Percentiles rank a stretch among this genome's conserved stretches.
phyloP scores from a whole-genome alignment of 2,329 filamentous ascomycete species.

The Pleoardoris graminearum region DNA sequence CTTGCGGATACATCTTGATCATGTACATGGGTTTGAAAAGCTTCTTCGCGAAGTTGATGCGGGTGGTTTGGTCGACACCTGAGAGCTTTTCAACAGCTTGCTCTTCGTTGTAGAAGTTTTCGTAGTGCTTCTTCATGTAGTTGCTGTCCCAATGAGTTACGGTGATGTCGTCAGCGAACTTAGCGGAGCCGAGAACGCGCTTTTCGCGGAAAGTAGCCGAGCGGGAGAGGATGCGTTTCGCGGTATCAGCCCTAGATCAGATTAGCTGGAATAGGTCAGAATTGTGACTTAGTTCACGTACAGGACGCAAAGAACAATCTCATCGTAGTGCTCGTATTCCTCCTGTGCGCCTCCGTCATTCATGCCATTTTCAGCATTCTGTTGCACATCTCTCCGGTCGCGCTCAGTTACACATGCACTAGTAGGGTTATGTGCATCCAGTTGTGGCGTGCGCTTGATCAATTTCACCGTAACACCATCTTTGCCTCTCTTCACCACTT shows the following conservation, averaged over 20 bases:
- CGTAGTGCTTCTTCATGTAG: slow-evolving; percentile 71
- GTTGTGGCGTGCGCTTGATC: slow-evolving; percentile 48
- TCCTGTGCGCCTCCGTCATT: slow-evolving; percentile 48
- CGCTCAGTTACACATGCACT: slow-evolving; percentile 44
- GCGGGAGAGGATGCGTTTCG: slow-evolving; percentile 61
- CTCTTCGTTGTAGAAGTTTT: slow-evolving; percentile 60
- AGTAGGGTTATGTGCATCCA: slow-evolving; percentile 51
- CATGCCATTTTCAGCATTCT: slow-evolving; percentile 36
- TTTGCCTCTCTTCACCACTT: slow-evolving; percentile 56
- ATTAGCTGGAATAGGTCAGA: background rate
- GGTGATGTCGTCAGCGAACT: slow-evolving; percentile 71
- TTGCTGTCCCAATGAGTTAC: slow-evolving; percentile 67
- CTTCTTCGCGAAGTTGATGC: slow-evolving; percentile 52
- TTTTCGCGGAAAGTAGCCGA: slow-evolving; percentile 65
- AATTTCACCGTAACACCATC: slow-evolving; percentile 56
- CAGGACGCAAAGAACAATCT: slow-evolving; percentile 67
- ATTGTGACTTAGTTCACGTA: slow-evolving; percentile 20
- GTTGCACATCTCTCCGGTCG: slow-evolving; percentile 20
- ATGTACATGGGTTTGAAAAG: slow-evolving; percentile 68
- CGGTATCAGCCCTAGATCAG: slow-evolving; percentile 52
- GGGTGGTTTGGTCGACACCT: slow-evolving; percentile 46
- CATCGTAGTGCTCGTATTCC: slow-evolving; percentile 61
- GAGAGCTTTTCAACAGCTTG: slow-evolving; percentile 51
- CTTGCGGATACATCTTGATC: slow-evolving; percentile 62
- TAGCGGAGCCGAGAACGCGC: slow-evolving; percentile 70